Evolutionary conservation across 805 yeast species (phyloP), one percentile per base, ranked within the genome.

Genomic region (Zygosaccharomyces lentus): DNA sequence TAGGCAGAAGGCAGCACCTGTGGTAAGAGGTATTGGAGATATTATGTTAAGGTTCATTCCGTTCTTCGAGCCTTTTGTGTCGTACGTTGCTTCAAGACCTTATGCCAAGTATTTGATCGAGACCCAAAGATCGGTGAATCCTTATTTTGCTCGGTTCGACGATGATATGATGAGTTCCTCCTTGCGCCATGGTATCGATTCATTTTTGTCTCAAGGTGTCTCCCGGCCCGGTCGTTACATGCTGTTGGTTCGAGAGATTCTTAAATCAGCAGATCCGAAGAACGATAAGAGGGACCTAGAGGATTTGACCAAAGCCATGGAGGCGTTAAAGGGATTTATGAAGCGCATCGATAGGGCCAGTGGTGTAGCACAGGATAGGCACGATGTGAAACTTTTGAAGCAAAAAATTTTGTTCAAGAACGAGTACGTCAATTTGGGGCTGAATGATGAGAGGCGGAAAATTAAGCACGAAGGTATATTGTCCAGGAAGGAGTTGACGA

Each of bases 191-290:
- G 97, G 95, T 66, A 81, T 93, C 44, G 86, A 91, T 21, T 93
- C 98, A 0, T 93, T 89, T 59, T 74, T 93, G 52, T 87, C 96
- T 6, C 95, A 91, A 60, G 97, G 98, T 42, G 90, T 96, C 2
- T 89, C 96, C 12, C 78, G 99, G 63, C 89, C 96, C 26, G 98
- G 97, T 8, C 75, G 98, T 54, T 93, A 93, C 67, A 96, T 95
- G 53, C 70, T 93, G 41, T 73, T 93, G 47, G 73, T 91, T 17
- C 82, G 79, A 47, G 93, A 91, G 39, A 86, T 93, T 29, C 72
- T 87, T 53, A 91, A 93, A 63, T 89, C 98, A 0, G 78, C 83
- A n/a, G 85, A 80, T 21, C 81, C 87, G 1, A 96, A 90, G 54
- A 77, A 75, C 57, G 78, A 76, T 43, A 78, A 56, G 34, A 56